These are phyloP conservation scores for Tubosaeta sp. DNA, from an alignment of 768 basidiomycete species.

Conservation along the genomic window DNA sequence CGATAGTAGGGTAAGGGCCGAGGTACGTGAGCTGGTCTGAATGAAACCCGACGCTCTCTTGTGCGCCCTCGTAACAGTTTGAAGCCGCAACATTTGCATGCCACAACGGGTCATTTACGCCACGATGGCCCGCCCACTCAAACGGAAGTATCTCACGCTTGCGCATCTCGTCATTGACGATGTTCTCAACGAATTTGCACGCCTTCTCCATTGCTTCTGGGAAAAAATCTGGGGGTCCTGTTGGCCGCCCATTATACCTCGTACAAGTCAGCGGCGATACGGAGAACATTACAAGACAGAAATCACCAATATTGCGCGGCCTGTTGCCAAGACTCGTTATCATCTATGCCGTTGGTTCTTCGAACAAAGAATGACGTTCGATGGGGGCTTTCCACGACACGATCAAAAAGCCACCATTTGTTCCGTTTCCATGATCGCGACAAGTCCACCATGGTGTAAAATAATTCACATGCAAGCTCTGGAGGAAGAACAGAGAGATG, in stretches of 20 bases:
- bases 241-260: constrained; percentile 78
- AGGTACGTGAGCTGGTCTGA: constrained; percentile 79
- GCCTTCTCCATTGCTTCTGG: constrained; percentile 75
- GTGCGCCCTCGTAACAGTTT: constrained; percentile 79
- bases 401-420: constrained; percentile 84
- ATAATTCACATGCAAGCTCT: constrained; percentile 70
- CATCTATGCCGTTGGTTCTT: constrained; percentile 40
- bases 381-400: constrained; percentile 80
- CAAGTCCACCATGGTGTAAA: constrained; percentile 64
- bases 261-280: constrained; percentile 6
- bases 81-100: constrained; percentile 82
- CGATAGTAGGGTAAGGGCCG: constrained; percentile 83
- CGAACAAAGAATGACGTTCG: constrained; percentile 74
- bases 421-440: constrained; percentile 65
- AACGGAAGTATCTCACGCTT: constrained; percentile 56
- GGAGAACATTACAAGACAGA: background rate
- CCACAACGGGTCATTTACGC: constrained; percentile 42
- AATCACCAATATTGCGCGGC: constrained; percentile 72
- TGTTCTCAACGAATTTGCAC: constrained; percentile 60
- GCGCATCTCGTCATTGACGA: constrained; percentile 68
- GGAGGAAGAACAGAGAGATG: constrained; percentile 67
- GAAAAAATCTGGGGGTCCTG: constrained; percentile 53
- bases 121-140: constrained; percentile 54
- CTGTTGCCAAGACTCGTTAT: constrained; percentile 57
- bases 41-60: constrained; percentile 79